Evolutionary conservation across 805 yeast species (phyloP), one percentile per base, ranked within the genome.

Genomic region (Wickerhamomyces bovis): DNA sequence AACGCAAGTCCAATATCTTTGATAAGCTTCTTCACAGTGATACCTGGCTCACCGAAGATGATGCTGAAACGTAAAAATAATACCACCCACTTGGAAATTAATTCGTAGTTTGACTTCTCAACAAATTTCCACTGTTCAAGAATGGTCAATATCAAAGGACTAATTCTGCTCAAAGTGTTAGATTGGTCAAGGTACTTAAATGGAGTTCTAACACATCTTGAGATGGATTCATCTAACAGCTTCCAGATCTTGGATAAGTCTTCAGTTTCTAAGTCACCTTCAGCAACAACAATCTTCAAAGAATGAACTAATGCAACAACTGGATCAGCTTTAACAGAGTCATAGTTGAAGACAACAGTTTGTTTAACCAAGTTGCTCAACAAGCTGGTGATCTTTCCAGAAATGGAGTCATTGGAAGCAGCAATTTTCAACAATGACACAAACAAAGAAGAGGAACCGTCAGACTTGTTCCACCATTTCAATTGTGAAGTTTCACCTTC

Each of bases 121-220:
- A 78, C 73, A 58, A 73, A 86, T 44, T 72, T 70, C 64, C 84
- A 75, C 59, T 89, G 97, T 53, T 89, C 97, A 40, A 80, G 62
- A 4, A 83, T 54, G 0, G 83, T 73, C 13, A 79, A 68, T 2
- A 74, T 53, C 43, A 83, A 73, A 0, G 89, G 86, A 48, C 89
- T 80, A 13, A 80, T 55, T 25, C 58, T 55, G 0, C 54, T 49
- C n/a, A 57, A 56, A 1, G 52, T 46, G 25, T 61, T 64, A 3
- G 79, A 71, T 44, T 63, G 51, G 59, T 92, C 97, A 44, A 88
- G 75, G 55, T 89, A 92, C 59, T 86, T 89, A 66, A 85, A 94
- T 0, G 98, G 97, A 0, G 89, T 66, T 51, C 78, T 75, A 33
- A 83, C 75, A 50, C 83, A 73, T 51, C 97, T 75, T 1, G 88